phyloP scores from a whole-genome alignment of 257 asterid genomes.

The Jaltomata sinuosa region DNA sequence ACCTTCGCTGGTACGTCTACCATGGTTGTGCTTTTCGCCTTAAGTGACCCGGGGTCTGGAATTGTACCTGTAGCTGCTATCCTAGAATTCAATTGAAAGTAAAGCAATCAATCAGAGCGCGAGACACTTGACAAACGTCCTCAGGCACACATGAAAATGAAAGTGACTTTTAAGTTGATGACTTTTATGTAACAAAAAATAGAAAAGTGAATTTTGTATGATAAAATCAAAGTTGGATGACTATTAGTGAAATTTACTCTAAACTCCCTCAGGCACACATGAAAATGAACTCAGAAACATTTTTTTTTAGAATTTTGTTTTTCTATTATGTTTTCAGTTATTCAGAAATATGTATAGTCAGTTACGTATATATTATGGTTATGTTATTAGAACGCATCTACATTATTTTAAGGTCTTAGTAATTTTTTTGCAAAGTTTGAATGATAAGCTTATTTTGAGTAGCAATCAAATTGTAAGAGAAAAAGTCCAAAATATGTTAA shows the following conservation, averaged over 20 bases:
- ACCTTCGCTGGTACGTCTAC: slow-evolving; percentile 48
- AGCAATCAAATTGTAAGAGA: background rate
- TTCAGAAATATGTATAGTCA: background rate
- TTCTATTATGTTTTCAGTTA: too few relatives aligned
- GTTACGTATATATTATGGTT: too few relatives aligned
- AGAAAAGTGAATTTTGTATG: too few relatives aligned
- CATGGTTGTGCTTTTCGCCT: slow-evolving; percentile 42
- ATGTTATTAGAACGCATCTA: background rate
- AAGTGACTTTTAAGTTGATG: too few relatives aligned
- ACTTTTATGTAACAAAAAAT: too few relatives aligned
- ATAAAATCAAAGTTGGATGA: too few relatives aligned
- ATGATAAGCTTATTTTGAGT: background rate
- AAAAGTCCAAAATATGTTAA: background rate
- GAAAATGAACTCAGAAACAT: too few relatives aligned
- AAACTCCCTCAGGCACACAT: too few relatives aligned
- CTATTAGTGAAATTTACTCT: too few relatives aligned
- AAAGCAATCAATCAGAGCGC: background rate
- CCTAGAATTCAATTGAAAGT: slow-evolving; percentile 13
- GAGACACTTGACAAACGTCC: too few relatives aligned
- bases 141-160: too few relatives aligned
- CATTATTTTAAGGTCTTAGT: background rate
- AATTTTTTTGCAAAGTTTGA: background rate
- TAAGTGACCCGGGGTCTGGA: slow-evolving; percentile 81
- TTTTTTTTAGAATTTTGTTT: too few relatives aligned
- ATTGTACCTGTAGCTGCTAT: slow-evolving; percentile 45